A percentile compares a stretch with the other conserved stretches of the same genome.
Evolutionary conservation across 1,284 basidiomycete genomes (phyloP).

Genomic region (Cutaneotrichosporon cutaneum): DNA sequence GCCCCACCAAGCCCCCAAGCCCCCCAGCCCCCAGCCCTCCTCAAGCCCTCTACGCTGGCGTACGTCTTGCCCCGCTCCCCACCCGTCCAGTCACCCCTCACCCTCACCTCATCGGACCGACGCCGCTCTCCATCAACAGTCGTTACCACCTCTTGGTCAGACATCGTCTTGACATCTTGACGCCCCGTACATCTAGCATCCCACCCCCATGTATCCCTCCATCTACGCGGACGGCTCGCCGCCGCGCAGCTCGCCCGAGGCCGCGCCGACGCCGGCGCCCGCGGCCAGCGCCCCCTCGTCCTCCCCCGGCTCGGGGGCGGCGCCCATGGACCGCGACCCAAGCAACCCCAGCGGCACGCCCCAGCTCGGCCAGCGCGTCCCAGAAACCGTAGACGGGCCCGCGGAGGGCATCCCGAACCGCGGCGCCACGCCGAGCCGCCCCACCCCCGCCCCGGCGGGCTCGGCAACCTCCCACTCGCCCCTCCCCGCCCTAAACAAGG

Average conservation of each 20-base stretch:
- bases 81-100: not conserved
- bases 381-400: not conserved
- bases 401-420: not conserved
- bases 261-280: not conserved
- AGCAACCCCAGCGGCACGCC: not conserved
- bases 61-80: not conserved
- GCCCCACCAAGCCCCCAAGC: not conserved
- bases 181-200: not conserved
- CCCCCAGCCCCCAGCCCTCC: not conserved
- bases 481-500: not conserved
- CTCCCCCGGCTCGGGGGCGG: not conserved
- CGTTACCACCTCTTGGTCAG: not conserved
- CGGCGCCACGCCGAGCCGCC: not conserved
- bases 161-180: conserved; percentile 4
- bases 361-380: not conserved
- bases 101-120: not conserved
- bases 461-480: not conserved
- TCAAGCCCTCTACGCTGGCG: not conserved
- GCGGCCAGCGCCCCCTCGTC: not conserved
- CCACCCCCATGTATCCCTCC: conserved; percentile 1
- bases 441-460: not conserved
- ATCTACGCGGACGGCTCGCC: conserved; percentile 5
- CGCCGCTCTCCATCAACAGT: not conserved
- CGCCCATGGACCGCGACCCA: not conserved
- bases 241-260: not conserved